Base-by-base conservation (phyloP, 805 yeast genomes). In the Candida rishiriensis region DNA sequence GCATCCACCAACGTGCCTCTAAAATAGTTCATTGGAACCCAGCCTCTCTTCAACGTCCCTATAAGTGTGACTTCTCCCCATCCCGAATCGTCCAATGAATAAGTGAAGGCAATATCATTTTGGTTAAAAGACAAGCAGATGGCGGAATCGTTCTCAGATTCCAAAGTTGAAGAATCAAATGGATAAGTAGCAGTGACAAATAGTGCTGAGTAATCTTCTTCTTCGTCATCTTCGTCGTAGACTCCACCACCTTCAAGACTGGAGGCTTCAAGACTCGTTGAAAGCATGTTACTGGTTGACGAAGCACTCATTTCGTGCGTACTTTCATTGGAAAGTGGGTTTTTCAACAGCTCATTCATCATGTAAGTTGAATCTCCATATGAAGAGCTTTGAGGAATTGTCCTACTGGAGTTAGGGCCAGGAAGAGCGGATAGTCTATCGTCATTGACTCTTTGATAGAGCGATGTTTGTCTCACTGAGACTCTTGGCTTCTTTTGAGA, bases 21-120 rank as follows among this genome's bases (percentile, higher is more conserved):
- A 55, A 85, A 86, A 64, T 83, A 86, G 57, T 85, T 86, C 74
- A 86, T 81, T 3, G 95, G 95, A 14, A 85, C 87, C 95, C 95
- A 86, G 14, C 95, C 95, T 49, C 88, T 66, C 53, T 74, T 73
- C 41, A 81, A 67, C 12, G 81, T 70, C 44, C 78, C 81, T 9
- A 85, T 64, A 33, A 85, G 57, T 0, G 90, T 85, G 2, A 85
- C 93, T 60, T 86, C 95, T 47, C 90, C 91, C 95, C 95, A 86
- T 0, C 93, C 95, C 16, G 88, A 81, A 43, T 82, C 83, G 60
- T 85, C 93, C 17, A 85, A 77, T 8, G 85, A 76, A 55, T 85
- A 89, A 4, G 86, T 86, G 61, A 85, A 86, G 0, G 88, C 90
- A 39, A 83, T 66, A 53, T 84, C 93, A 49, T 78, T 76, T 49